Base-by-base conservation (phyloP, 345 rosid genomes). In the Arabis alpina region DNA sequence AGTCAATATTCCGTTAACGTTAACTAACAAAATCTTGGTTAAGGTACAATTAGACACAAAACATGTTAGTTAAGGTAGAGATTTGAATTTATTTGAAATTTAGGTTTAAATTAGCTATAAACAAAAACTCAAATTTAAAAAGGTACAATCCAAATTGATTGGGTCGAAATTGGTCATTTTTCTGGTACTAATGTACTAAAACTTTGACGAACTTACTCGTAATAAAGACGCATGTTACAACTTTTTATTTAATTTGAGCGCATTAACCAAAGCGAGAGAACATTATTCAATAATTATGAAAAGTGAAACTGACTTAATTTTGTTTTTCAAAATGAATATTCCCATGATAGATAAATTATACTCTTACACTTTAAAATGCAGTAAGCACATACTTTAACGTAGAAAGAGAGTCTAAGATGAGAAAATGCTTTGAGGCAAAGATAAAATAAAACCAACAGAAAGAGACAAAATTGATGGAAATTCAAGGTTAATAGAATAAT, bases 391-490 rank as follows among this genome's bases (percentile, higher is more conserved):
- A 51, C 40, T 59, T 66, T 52, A 42, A 74, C 56, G 56, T 23
- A 40, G 59, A 64, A 11, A 30, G 40, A 72, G 51, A 40, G 15
- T 37, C 41, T n/a, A 50, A 72, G 48, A 55, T 43, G 64, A 47
- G 54, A 48, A 45, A 44, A 42, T 53, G 49, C 65, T 48, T 4
- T 27, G 27, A 56, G 53, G 52, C 23, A 24, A 27, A 60, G 44
- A 61, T 61, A 52, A 54, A 67, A 61, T 61, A 52, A 54, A 67
- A 37, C 41, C 64, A 75, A 75, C 74, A 68, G 74, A 68, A 75
- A 60, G 57, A 75, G 78, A 75, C 78, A 67, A 74, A 59, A 36
- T 43, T 51, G 8, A 16, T 40, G 16, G 57, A 45, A 65, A 64
- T 12, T 40, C 16, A 51, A 43, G 10, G 63, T 43, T 66, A n/a